Base-by-base conservation (phyloP, 1,284 basidiomycete genomes). In the Veloporphyrellus conicus region DNA sequence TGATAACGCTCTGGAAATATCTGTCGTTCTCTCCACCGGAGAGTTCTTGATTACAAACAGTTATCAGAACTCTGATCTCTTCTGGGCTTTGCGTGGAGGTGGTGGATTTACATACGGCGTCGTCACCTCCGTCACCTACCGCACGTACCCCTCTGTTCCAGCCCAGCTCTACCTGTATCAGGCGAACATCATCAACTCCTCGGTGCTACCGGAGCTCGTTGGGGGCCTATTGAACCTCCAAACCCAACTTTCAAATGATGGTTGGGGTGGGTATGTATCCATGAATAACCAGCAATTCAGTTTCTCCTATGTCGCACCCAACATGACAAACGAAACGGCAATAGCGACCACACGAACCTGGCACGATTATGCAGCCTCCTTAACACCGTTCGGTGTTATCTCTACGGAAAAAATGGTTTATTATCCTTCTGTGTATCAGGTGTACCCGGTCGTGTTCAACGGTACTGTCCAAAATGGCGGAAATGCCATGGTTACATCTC, bases 81-180 rank as follows among this genome's bases (percentile, higher is more conserved):
- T 77, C 63, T 78, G 74, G 70, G 76, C 75, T 0, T 57, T 78
- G 43, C 68, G 74, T 16, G 76, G 75, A 11, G 77, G 76, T 7
- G 75, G 76, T 6, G 73, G 73, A 19, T 69, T 69, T 68, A 60
- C 57, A 1, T 57, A 50, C 6, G 54, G 59, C 6, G 53, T 59
- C 12, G 48, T 60, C 25, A 57, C 58, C 2, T 58, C 44, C 1
- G 47, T 58, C 33, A 58, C 58, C 2, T 58, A 60, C 19, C 47
- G 46, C 31, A 58, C 72, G 1, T 68, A 71, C 38, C 67, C 68
- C 0, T 41, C 58, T 2, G 46, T 61, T 11, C 68, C 73, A 4
- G 33, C 67, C 28, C 61, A 27, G 29, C 32, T 56, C 11, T 65
- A 56, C 5, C 36, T 49, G 9, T 59, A 63, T 45, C 43, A 51